Conservation (phyloP, 495 filamentous ascomycete species). For the Articulospora tetracladia region DNA sequence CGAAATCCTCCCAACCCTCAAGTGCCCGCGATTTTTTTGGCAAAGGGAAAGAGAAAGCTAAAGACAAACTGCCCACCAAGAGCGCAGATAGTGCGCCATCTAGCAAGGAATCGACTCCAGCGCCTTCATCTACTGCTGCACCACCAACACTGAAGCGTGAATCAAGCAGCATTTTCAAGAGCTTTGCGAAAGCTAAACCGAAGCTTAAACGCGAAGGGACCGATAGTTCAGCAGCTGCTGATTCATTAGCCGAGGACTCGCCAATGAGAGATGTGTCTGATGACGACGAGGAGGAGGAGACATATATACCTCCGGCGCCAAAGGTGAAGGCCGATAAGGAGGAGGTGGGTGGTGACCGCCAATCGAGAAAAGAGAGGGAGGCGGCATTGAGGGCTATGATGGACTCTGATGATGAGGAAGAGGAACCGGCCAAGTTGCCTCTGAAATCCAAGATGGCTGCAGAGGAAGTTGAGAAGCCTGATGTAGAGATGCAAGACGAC, state of each 20-base stretch:
- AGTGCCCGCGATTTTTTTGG: slow-evolving; percentile 26
- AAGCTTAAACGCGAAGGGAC: slow-evolving; percentile 53
- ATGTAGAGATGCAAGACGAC: slow-evolving; percentile 8
- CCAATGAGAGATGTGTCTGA: slow-evolving; percentile 63
- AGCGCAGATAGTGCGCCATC: slow-evolving; percentile 16
- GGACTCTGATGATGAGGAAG: slow-evolving; percentile 69
- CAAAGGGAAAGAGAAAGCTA: slow-evolving; percentile 26
- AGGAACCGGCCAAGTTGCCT: background rate
- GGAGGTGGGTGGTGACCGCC: slow-evolving; percentile 36
- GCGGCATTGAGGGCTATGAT: slow-evolving; percentile 79
- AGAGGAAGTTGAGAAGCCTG: slow-evolving; percentile 1
- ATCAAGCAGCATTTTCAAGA: slow-evolving; percentile 68
- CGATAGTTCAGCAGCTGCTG: slow-evolving; percentile 31
- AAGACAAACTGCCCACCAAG: background rate
- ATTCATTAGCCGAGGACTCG: slow-evolving; percentile 46
- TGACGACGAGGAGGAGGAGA: slow-evolving; percentile 44
- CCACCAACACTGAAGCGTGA: slow-evolving; percentile 53
- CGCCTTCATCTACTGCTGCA: slow-evolving; percentile 11
- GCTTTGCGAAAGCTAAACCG: slow-evolving; percentile 77
- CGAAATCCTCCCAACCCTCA: slow-evolving; percentile 22
- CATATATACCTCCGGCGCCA: slow-evolving; percentile 43
- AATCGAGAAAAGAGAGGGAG: slow-evolving; percentile 65
- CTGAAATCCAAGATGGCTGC: slow-evolving; percentile 2
- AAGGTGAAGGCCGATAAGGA: slow-evolving; percentile 30
- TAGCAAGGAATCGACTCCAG: slow-evolving; percentile 30